Evolutionary conservation across 768 basidiomycete genomes (phyloP), one percentile per base, ranked within the genome.

Genomic region (Rhodosporidiobolus odoratus): DNA sequence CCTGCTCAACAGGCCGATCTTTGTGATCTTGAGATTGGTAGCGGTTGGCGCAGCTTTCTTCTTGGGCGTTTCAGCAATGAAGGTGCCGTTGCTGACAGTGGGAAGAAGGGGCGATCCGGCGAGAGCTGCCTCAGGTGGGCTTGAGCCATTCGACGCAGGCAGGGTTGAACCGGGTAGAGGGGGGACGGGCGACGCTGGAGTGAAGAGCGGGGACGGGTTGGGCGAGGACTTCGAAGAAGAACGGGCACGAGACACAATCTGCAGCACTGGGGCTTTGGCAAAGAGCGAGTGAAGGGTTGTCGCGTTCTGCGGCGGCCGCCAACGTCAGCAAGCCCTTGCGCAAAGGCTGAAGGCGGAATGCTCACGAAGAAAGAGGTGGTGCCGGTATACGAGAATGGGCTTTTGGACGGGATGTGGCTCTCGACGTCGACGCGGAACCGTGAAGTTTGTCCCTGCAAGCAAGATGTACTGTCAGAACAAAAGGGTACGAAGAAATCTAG

Each of bases 1-100:
- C 66, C 92, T 84, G 69, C 85, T 86, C 66, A 99, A 83, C 35
- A 89, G 76, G 6, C 92, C 92, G 15, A 89, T 84, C 80, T 93
- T 95, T 9, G 87, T 87, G 32, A 96, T 82, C 76, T 85, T 89
- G 62, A 97, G 78, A 8, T 81, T 76, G 60, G 78, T 61, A 5
- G 72, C 57, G 19, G 62, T 48, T 40, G 68, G 21, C 41, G 53
- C 54, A 38, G 58, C 68, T 45, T 53, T 57, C 60, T 58, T 52
- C 45, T 57, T 60, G 12, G 65, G 38, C 27, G 68, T 37, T 2
- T 54, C 47, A 3, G 59, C 52, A 27, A 68, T 43, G 62, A 69
- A 73, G 13, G 72, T 73, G 16, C 65, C 56, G 52, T 61, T 62
- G 45, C 68, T 69, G 48, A 58, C 50, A 5, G 65, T 65, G 4